Conservation (phyloP, 208 protist genomes). For the Trypanosoma scelopori region DNA sequence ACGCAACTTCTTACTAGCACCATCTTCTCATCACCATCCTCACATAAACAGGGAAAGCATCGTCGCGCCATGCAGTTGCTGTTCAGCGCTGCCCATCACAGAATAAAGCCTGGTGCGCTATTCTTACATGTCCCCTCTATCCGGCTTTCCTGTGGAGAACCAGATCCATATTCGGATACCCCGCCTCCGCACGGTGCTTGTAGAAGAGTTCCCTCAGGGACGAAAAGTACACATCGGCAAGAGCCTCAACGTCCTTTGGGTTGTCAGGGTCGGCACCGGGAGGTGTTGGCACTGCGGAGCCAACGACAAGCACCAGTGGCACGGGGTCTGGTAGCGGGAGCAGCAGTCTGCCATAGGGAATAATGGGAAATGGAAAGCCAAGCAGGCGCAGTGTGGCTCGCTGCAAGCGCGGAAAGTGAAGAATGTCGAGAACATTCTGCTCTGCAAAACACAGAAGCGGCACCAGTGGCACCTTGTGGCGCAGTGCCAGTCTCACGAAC, state of each 20-base stretch:
- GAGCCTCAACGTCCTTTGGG: conserved; percentile 46
- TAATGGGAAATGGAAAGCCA: conserved; percentile 82
- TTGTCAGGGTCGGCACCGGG: conserved; percentile 53
- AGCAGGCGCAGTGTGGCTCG: conserved; percentile 50
- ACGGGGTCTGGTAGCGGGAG: conserved; percentile 66
- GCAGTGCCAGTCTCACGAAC: conserved; percentile 74
- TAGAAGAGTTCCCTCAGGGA: conserved; percentile 67
- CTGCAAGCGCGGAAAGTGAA: conserved; percentile 70
- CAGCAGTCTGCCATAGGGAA: conserved; percentile 69
- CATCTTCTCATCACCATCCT: too few relatives aligned
- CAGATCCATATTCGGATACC: conserved; percentile 82
- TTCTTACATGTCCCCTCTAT: too few relatives aligned
- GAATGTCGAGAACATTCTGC: conserved; percentile 66
- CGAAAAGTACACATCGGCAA: conserved; percentile 66
- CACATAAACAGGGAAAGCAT: too few relatives aligned
- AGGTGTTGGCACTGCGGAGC: conserved; percentile 56
- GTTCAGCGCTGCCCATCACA: too few relatives aligned
- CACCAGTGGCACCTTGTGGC: conserved; percentile 66
- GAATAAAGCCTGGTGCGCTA: too few relatives aligned
- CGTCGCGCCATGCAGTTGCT: too few relatives aligned
- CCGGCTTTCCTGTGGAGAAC: conserved; percentile 36
- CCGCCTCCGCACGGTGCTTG: conserved; percentile 58
- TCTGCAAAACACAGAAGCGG: conserved; percentile 85
- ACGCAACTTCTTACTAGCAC: too few relatives aligned
- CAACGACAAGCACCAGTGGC: conserved; percentile 72